Base-by-base conservation (phyloP, 345 rosid species). In the Camelina laxa region DNA sequence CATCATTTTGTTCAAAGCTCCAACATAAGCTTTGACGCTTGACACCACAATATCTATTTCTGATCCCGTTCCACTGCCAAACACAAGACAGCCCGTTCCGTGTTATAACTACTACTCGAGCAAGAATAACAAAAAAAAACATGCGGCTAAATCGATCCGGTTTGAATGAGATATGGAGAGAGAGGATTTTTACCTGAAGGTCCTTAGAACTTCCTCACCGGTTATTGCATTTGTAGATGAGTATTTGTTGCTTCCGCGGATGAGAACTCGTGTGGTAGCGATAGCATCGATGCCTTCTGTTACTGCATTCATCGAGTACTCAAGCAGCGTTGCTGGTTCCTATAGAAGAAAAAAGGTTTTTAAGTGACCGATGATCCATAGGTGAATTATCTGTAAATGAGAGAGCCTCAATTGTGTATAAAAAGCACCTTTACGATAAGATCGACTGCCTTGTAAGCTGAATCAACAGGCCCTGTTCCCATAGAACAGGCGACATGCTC, bases 271-370 rank as follows among this genome's bases (percentile, higher is more conserved):
- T 2, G 99, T 92, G 22, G 91, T 83, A 54, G 99, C 99, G 48
- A 96, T 92, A 9, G 97, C 99, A 82, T 96, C 99, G 10, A 96
- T 92, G 76, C 97, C 98, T 88, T 85, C 96, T 65, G 99, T 87
- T 60, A 88, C 96, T 8, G 98, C 91, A 57, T 11, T 89, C 91
- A 96, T 44, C 61, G 97, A 90, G 83, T 89, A 92, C 79, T 92
- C 99, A 0, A 90, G 92, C 76, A 96, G 92, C 41, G 86, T 70
- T 16, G 75, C 86, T 0, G 91, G 88, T 75, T 84, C 92, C 99
- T 95, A 80, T 35, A 57, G 31, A 10, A 5, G 65, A 69, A n/a
- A 16, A 14, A 20, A 6, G 6, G 0, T 27, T 35, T 33, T 15
- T 6, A 38, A 54, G 47, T 44, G 38, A 36, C 53, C 13, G 12